These are phyloP conservation scores for Aureobasidium lini DNA, from an alignment of 2,329 filamentous ascomycete species.

Conservation along the genomic window DNA sequence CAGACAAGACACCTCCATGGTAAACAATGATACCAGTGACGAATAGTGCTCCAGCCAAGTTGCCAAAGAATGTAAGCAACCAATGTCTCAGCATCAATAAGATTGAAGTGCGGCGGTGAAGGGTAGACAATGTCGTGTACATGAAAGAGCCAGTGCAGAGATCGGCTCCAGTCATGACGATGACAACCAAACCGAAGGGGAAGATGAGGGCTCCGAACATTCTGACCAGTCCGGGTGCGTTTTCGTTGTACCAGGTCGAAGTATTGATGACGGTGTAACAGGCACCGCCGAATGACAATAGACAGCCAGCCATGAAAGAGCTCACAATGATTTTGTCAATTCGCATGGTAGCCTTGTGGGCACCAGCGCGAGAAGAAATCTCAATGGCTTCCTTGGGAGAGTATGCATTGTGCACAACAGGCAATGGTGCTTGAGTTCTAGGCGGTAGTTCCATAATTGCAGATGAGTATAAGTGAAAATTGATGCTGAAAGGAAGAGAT, in stretches of 20 bases:
- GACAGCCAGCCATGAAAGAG: conserved; percentile 44
- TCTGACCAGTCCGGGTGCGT: conserved; percentile 27
- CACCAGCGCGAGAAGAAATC: conserved; percentile 42
- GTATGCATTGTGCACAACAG: conserved; percentile 1
- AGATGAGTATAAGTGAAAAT: neutral
- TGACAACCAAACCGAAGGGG: conserved; percentile 27
- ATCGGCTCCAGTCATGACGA: conserved; percentile 29
- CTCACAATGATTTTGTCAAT: conserved; percentile 48
- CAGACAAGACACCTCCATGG: conserved; percentile 28
- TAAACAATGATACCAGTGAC: conserved; percentile 24
- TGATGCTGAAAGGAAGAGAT: neutral
- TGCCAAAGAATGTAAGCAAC: conserved; percentile 27
- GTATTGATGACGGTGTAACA: conserved; percentile 21
- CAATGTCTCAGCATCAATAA: conserved; percentile 23
- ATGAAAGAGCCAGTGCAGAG: conserved; percentile 28
- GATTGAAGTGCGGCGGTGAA: conserved; percentile 33
- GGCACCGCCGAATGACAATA: conserved; percentile 44
- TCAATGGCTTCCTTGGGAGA: conserved; percentile 38
- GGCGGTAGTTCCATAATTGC: neutral
- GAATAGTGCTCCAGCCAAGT: conserved; percentile 27
- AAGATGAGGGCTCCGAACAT: conserved; percentile 29
- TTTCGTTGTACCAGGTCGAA: conserved; percentile 26
- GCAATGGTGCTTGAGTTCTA: neutral
- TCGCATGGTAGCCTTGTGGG: conserved; percentile 46
- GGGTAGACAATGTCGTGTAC: conserved; percentile 37